phyloP scores from a whole-genome alignment of 768 basidiomycete genomes.

The Auricularia cornea region DNA sequence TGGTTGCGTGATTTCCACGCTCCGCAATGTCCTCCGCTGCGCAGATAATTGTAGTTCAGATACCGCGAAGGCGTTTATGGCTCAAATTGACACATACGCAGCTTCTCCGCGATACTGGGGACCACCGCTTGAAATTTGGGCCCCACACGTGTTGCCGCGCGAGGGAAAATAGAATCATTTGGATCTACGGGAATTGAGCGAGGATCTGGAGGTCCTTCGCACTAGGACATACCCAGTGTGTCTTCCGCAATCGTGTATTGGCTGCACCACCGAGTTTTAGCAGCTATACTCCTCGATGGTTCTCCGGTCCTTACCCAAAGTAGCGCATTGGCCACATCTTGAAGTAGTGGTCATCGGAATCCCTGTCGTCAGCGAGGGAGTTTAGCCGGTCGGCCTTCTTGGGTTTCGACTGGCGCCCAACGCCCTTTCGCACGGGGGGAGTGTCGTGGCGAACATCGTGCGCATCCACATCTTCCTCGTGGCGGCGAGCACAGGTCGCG shows the following conservation, averaged over 20 bases:
- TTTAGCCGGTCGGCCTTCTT: conserved; percentile 63
- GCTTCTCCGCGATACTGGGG: conserved; percentile 24
- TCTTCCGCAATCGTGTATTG: conserved; percentile 89
- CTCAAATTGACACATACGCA: background rate
- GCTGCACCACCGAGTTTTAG: conserved; percentile 31
- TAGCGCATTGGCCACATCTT: conserved; percentile 95
- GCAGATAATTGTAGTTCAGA: background rate
- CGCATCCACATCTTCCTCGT: conserved; percentile 79
- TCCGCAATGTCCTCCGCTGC: conserved; percentile 34
- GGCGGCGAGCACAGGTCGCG: conserved; percentile 79
- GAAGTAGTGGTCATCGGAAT: conserved; percentile 69
- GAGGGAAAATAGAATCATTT: conserved; percentile 94
- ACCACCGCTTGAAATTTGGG: conserved; percentile 73
- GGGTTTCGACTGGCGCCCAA: conserved; percentile 43
- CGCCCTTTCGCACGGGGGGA: conserved; percentile 20
- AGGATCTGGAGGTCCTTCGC: conserved; percentile 8
- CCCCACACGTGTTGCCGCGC: conserved; percentile 84
- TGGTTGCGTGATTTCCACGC: conserved; percentile 61
- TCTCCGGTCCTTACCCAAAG: conserved; percentile 65
- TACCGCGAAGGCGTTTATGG: background rate
- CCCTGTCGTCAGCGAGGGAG: conserved; percentile 48
- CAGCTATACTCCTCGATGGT: conserved; percentile 4
- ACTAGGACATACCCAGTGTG: conserved; percentile 57
- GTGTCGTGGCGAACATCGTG: conserved; percentile 57
- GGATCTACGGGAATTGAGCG: conserved; percentile 53